Percentiles rank a stretch among this genome's conserved stretches.
phyloP scores from a whole-genome alignment of 2,329 filamentous ascomycete species.

The Onygenales sp. region DNA sequence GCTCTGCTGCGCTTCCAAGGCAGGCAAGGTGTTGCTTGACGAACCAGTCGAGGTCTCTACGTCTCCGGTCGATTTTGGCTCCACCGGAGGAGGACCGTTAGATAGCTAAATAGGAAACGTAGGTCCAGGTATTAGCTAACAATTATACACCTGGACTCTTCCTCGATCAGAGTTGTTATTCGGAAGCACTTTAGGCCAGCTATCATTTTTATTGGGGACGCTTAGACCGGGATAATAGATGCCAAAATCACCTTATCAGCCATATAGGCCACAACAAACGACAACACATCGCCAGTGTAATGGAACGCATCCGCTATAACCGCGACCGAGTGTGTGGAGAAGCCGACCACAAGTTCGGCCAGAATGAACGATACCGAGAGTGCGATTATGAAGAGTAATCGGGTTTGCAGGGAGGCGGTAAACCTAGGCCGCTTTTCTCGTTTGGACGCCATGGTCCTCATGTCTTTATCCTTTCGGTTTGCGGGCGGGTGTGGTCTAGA shows the following conservation, averaged over 20 bases:
- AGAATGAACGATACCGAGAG: conserved; percentile 8
- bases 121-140: no score
- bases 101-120: neutral
- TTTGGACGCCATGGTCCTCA: neutral
- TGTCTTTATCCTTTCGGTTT: no score
- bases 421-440: neutral
- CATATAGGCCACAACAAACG: conserved; percentile 9
- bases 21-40: neutral
- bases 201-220: no score
- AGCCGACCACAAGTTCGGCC: conserved; percentile 43
- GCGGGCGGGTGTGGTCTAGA: neutral
- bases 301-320: conserved; percentile 71
- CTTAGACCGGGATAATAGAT: neutral
- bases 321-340: conserved; percentile 61
- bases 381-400: conserved; percentile 10
- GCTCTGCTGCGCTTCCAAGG: neutral
- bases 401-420: conserved; percentile 4
- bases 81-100: neutral
- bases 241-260: conserved; percentile 8
- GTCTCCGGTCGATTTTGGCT: neutral
- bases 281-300: conserved; percentile 45
- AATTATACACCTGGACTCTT: no score
- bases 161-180: no score
- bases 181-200: neutral
- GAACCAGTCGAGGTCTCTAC: neutral